Conservation (phyloP, 2,329 filamentous ascomycete genomes). For the Didymella arachidicola region DNA sequence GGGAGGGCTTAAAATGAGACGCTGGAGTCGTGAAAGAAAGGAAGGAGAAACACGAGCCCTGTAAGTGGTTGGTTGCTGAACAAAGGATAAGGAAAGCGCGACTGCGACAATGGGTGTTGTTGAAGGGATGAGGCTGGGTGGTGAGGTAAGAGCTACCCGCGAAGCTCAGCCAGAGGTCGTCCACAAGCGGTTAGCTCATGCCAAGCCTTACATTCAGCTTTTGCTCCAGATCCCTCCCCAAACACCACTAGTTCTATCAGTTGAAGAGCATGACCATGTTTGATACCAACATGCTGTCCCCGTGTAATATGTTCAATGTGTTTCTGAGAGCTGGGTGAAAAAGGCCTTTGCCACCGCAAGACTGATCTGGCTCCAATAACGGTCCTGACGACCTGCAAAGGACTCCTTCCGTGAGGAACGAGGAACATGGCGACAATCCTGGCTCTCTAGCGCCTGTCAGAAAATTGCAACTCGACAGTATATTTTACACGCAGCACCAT, state of each 20-base stretch:
- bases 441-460: background rate
- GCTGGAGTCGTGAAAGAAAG: background rate
- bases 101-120: slow-evolving; percentile 18
- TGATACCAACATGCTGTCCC: too few relatives aligned
- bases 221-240: too few relatives aligned
- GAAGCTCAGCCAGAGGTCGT: slow-evolving; percentile 2
- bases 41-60: background rate
- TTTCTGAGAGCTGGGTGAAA: background rate
- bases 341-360: background rate
- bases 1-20: background rate
- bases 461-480: too few relatives aligned
- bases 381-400: background rate
- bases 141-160: slow-evolving; percentile 14
- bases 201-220: background rate
- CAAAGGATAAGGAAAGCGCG: slow-evolving; percentile 18
- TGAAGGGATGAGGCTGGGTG: slow-evolving; percentile 9
- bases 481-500: too few relatives aligned
- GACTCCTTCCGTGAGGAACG: background rate
- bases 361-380: background rate
- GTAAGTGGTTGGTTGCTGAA: slow-evolving; percentile 6
- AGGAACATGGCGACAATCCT: background rate
- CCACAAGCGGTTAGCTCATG: background rate
- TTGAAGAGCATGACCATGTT: background rate
- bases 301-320: background rate
- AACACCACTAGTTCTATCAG: too few relatives aligned